These are phyloP conservation scores for Ophiostoma novo-ulmi DNA, from an alignment of 2,329 filamentous ascomycete species.

Conservation along the genomic window DNA sequence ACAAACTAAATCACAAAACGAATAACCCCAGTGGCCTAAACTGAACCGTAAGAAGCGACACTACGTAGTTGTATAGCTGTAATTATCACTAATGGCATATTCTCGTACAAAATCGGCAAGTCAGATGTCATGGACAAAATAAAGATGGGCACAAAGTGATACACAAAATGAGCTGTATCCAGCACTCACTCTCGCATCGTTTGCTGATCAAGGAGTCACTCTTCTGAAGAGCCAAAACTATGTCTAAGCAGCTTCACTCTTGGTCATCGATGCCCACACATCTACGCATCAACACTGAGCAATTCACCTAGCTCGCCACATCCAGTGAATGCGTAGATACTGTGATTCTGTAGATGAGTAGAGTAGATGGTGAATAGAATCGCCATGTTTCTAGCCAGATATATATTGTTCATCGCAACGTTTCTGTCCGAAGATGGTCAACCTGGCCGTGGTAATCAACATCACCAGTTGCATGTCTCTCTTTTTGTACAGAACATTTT, in stretches of 20 bases:
- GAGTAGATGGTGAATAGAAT: background rate
- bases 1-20: background rate
- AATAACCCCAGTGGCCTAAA: background rate
- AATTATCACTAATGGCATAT: background rate
- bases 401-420: background rate
- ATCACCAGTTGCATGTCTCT: too few species aligned
- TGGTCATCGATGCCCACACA: too few species aligned
- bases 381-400: background rate
- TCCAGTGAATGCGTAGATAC: background rate
- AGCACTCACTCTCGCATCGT: too few species aligned
- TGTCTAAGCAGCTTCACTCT: background rate
- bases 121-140: too few species aligned
- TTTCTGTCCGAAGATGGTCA: background rate
- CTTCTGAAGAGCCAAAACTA: background rate
- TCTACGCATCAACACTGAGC: background rate
- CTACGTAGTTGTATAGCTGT: background rate
- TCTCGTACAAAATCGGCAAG: background rate
- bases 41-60: background rate
- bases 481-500: too few species aligned
- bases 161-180: too few species aligned
- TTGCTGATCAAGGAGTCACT: background rate
- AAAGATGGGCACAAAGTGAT: background rate
- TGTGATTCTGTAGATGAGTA: background rate
- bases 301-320: background rate
- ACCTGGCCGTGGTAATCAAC: background rate